These are phyloP conservation scores for Candida endomychidarum DNA, from an alignment of 805 yeast species.

Conservation along the genomic window DNA sequence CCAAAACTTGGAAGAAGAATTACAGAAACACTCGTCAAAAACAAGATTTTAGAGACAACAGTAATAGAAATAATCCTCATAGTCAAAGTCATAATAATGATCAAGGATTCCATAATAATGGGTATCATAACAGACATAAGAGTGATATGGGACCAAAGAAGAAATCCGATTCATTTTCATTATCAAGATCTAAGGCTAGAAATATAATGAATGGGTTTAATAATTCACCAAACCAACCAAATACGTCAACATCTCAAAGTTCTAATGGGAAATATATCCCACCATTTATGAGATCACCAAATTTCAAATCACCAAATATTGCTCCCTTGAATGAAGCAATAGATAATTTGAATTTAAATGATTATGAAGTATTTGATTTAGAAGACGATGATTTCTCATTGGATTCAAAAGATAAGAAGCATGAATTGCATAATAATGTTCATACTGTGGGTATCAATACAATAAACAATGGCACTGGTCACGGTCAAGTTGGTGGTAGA, in stretches of 20 bases:
- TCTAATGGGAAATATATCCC: slow-evolving; percentile 40
- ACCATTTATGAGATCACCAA: slow-evolving; percentile 43
- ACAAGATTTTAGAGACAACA: slow-evolving; percentile 4
- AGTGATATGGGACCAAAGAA: slow-evolving; percentile 17
- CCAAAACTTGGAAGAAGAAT: slow-evolving; percentile 18
- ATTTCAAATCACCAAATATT: slow-evolving; percentile 32
- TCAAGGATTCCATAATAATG: not conserved
- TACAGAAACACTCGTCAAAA: slow-evolving; percentile 12
- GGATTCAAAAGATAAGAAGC: slow-evolving; percentile 4
- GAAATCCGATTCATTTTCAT: slow-evolving; percentile 24
- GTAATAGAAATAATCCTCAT: slow-evolving; percentile 5
- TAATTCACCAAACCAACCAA: slow-evolving; percentile 1
- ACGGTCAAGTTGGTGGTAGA: slow-evolving; percentile 2
- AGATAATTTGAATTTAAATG: slow-evolving; percentile 31
- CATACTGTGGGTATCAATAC: not conserved
- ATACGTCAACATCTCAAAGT: slow-evolving; percentile 4
- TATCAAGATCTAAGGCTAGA: slow-evolving; percentile 17
- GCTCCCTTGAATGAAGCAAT: slow-evolving; percentile 37
- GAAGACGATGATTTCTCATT: slow-evolving; percentile 42
- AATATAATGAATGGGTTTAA: slow-evolving; percentile 5
- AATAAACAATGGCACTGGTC: not conserved
- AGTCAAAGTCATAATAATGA: slow-evolving; percentile 5
- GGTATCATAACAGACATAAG: slow-evolving; percentile 12
- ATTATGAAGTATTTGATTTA: slow-evolving; percentile 39
- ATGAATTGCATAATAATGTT: slow-evolving; percentile 5